These are phyloP conservation scores for Cystobasidiopsis lactophilus DNA, from an alignment of 768 basidiomycete species.

Conservation along the genomic window DNA sequence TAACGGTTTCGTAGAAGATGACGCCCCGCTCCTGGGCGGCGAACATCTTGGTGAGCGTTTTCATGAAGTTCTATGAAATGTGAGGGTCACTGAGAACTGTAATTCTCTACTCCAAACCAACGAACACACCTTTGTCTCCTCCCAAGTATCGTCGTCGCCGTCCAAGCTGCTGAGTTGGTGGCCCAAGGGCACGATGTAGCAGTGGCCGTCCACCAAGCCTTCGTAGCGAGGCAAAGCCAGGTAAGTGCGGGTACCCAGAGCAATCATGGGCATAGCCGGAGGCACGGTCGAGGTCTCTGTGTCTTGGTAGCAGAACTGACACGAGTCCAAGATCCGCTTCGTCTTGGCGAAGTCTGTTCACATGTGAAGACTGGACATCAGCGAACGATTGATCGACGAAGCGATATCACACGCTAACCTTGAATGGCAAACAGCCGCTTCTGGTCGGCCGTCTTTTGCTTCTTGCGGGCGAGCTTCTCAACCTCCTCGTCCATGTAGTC, in stretches of 20 bases:
- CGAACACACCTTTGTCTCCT: constrained; percentile 54
- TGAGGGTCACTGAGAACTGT: not conserved
- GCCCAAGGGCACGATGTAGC: constrained; percentile 84
- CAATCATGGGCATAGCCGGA: constrained; percentile 68
- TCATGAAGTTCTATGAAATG: constrained; percentile 52
- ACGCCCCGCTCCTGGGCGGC: constrained; percentile 82
- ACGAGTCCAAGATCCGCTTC: constrained; percentile 65
- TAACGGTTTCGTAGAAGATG: constrained; percentile 82
- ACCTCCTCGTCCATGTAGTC: constrained; percentile 97
- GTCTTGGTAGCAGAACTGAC: constrained; percentile 51
- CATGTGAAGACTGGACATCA: not conserved
- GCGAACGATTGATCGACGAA: too few species aligned
- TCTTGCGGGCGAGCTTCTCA: constrained; percentile 70
- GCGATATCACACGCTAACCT: constrained; percentile 33
- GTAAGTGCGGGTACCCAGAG: constrained; percentile 74
- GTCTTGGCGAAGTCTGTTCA: constrained; percentile 77
- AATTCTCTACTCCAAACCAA: not conserved
- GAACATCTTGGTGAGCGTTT: constrained; percentile 88
- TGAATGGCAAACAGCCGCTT: constrained; percentile 92
- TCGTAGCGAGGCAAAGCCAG: constrained; percentile 72
- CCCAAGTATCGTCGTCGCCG: constrained; percentile 94
- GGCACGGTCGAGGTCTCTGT: constrained; percentile 52
- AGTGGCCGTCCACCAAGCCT: constrained; percentile 78
- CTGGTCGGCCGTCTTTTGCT: constrained; percentile 90
- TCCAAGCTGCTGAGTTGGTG: constrained; percentile 80